These are phyloP conservation scores for Daedaleopsis sinensis DNA, from an alignment of 768 basidiomycete genomes.

Conservation along the genomic window DNA sequence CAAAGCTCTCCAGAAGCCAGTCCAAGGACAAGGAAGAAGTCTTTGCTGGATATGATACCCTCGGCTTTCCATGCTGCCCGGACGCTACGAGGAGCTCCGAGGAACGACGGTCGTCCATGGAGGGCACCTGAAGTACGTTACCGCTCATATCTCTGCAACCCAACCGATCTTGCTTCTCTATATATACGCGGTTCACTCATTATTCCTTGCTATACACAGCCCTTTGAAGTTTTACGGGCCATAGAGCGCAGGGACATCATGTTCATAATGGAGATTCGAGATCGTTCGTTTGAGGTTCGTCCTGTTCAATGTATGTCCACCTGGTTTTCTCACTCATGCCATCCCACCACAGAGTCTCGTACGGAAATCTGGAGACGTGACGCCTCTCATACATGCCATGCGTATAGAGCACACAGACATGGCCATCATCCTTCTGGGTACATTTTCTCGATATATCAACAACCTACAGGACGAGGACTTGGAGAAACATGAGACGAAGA, in stretches of 20 bases:
- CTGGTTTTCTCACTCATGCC: conserved; percentile 29
- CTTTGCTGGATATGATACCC: conserved; percentile 11
- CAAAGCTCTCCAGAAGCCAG: conserved; percentile 4
- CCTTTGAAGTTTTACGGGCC: conserved; percentile 77
- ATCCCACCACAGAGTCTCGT: conserved; percentile 59
- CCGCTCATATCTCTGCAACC: too few species aligned
- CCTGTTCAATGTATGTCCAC: background rate
- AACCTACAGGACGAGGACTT: conserved; percentile 83
- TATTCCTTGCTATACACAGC: conserved; percentile 32
- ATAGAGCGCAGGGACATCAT: conserved; percentile 84
- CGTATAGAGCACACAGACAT: conserved; percentile 83
- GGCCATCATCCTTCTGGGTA: conserved; percentile 85
- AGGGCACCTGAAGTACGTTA: conserved; percentile 56
- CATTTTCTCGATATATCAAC: conserved; percentile 92
- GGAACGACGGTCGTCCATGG: conserved; percentile 35
- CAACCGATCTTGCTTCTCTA: background rate
- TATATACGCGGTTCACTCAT: background rate
- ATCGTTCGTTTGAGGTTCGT: conserved; percentile 73
- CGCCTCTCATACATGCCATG: conserved; percentile 92
- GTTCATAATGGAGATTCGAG: conserved; percentile 82
- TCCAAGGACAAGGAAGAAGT: conserved; percentile 12
- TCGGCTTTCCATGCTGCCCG: conserved; percentile 12
- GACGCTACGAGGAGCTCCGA: conserved; percentile 5
- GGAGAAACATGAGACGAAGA: conserved; percentile 63
- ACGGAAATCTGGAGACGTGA: conserved; percentile 83